Evolutionary conservation across 208 protist species (phyloP), one percentile per base, ranked within the genome.

Genomic region (Eutreptiella sp.): DNA sequence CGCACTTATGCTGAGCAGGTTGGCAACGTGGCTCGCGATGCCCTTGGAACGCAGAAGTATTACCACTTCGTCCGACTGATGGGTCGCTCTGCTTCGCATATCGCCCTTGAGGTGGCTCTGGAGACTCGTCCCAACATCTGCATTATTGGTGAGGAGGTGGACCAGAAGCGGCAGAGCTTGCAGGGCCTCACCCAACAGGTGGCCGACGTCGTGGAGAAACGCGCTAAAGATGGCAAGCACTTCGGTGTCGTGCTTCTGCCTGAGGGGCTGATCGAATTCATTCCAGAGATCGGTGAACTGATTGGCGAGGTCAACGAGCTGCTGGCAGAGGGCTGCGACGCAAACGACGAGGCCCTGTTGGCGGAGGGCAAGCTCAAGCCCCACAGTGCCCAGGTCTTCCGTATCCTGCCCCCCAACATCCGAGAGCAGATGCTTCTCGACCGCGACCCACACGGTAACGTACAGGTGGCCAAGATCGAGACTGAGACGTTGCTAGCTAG

Each of bases 21-120:
- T 33, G 70, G 68, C n/a, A 76, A 76, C 47, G 39, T 76, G 19
- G 16, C 33, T 19, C 53, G 16, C 28, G 70, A 76, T 39, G n/a
- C 24, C 33, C 65, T 55, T 33, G 61, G 41, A 46, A 46, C 53
- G 21, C 48, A 53, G 27, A 70, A 76, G 21, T 70, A 70, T 29
- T 76, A 46, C 43, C 70, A 76, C 35, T 76, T 76, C 29, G 61
- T 76, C 29, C 29, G 64, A 4, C 24, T 76, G 4, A 76, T 76
- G 70, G 70, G 70, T 26, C 52, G 70, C 35, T 54, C 68, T 34
- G 70, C 70, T 36, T 72, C 62, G 32, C 70, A 76, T 52, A 70
- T 76, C 24, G 60, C 70, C 28, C 28, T 76, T 32, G 70, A 76
- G 46, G 62, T 57, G 50, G 68, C 69, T 4, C 38, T 76, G 4